Base-by-base conservation (phyloP, 305 asterid species). In the Fraxinus angustifolia region DNA sequence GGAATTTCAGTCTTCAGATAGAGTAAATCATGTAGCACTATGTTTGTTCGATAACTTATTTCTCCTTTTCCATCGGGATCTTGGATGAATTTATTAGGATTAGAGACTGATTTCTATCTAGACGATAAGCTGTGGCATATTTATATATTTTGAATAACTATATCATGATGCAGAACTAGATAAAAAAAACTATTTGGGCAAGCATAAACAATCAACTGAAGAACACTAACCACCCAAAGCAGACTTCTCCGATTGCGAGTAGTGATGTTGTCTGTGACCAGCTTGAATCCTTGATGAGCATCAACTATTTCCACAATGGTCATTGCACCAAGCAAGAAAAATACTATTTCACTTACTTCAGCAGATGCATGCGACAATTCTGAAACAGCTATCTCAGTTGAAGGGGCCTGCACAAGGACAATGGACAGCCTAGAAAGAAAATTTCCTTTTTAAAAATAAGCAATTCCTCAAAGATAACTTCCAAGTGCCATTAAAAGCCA, bases 241-340 rank as follows among this genome's bases (percentile, higher is more conserved):
- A 96, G 97, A 87, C 92, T 84, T 88, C 86, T 89, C 77, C 98
- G 99, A 77, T 91, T 93, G 84, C 99, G 97, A 75, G 99, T 94
- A 80, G 97, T 96, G 82, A 96, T 96, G 86, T 88, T 94, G 85
- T 96, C 99, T 0, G 98, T 94, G 81, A 96, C 93, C 81, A 96
- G 87, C 91, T 96, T 96, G 89, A 96, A 96, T 80, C 99, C 98
- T 91, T 92, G 99, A 90, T 96, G 99, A 79, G 99, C 94, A 86
- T 96, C 99, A 76, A 94, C 90, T 80, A 96, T 96, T 93, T 96
- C 99, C 65, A 96, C 99, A 60, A 94, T 93, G 75, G 99, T 94
- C 98, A 96, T 96, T 48, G 99, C 99, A 85, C 99, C 98, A 62
- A 96, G 95, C 90, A 96, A 78, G 87, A 96, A 96, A 85, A 96